Evolutionary conservation across 192 early-diverging fungal genomes (phyloP), one percentile per base, ranked within the genome.

Genomic region (Piromyces finnis): DNA sequence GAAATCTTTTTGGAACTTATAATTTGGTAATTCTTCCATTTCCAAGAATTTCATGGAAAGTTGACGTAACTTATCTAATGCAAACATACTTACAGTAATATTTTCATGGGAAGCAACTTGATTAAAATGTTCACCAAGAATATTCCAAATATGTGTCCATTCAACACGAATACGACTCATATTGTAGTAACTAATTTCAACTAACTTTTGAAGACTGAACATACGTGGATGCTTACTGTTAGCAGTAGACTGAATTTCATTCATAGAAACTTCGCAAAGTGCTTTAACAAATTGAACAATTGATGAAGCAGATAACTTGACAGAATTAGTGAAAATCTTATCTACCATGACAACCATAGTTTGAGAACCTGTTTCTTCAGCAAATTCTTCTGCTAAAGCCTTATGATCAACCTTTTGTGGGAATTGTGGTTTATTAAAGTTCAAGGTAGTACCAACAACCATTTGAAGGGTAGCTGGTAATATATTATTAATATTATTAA

Each of bases 111-210:
- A 97, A 92, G 59, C 92, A 92, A 83, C 77, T 29, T 88, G 90
- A 83, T 97, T 94, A 83, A 96, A 97, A 82, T 84, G 80, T 51
- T 92, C 91, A 0, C 93, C 93, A 26, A 94, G 84, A 17, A 93
- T 92, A 1, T 89, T 87, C 95, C 96, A 98, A 77, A 97, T 90
- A 83, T 96, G 93, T 29, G 92, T 93, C 95, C 96, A 98, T 85
- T 96, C 95, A 83, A 94, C 92, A 79, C 96, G 90, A 83, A 98
- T 98, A 81, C 96, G 93, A 41, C 88, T 88, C 95, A 98, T 96
- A 84, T 98, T 98, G 87, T 98, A 98, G 86, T 98, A 94, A 1
- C 94, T 91, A 78, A 98, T 95, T 83, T 98, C 96, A 2, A 98
- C 96, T 79, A 98, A 89, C 82, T 96, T 96, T 82, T 95, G 95